phyloP scores from a whole-genome alignment of 2,329 filamentous ascomycete genomes.

The Rutstroemia sp. region DNA sequence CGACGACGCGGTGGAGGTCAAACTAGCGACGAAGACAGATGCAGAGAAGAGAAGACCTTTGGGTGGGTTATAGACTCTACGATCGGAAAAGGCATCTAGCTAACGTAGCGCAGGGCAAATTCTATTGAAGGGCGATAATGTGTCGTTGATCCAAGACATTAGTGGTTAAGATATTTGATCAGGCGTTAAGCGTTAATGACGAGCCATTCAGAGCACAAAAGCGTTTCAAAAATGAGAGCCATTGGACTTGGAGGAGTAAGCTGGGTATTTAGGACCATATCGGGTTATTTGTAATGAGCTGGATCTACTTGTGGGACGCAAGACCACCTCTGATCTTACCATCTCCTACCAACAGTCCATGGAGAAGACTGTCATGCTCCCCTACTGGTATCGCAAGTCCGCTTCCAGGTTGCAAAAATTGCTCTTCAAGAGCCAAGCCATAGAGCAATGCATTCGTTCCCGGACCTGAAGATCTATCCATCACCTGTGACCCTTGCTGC shows the following conservation, averaged over 20 bases:
- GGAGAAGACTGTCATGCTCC: conserved; percentile 69
- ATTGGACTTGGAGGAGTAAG: conserved; percentile 10
- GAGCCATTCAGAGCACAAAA: conserved; percentile 19
- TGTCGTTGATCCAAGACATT: conserved; percentile 50
- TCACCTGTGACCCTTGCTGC: conserved; percentile 24
- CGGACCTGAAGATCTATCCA: conserved; percentile 44
- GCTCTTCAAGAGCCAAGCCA: conserved; percentile 79
- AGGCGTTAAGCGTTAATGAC: conserved; percentile 21
- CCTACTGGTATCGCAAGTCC: conserved; percentile 65
- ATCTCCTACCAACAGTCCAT: conserved; percentile 68
- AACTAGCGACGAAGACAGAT: conserved; percentile 72
- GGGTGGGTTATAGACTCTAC: conserved; percentile 49
- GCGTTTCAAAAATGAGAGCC: conserved; percentile 7
- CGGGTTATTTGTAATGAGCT: conserved; percentile 7
- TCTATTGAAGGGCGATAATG: conserved; percentile 60
- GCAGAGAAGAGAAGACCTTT: conserved; percentile 71
- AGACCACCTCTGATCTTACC: conserved; percentile 46
- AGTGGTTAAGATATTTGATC: conserved; percentile 21
- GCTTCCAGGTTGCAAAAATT: conserved; percentile 57
- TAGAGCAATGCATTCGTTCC: conserved; percentile 53
- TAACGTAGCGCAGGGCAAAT: conserved; percentile 47
- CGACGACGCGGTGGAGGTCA: conserved; percentile 91
- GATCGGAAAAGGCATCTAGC: not conserved
- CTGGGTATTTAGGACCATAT: conserved; percentile 3
- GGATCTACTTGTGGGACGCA: conserved; percentile 11